Percentiles rank a stretch among this genome's conserved stretches.
Evolutionary conservation across 1,284 basidiomycete species (phyloP).

Genomic region (Leccinum colubrinum): DNA sequence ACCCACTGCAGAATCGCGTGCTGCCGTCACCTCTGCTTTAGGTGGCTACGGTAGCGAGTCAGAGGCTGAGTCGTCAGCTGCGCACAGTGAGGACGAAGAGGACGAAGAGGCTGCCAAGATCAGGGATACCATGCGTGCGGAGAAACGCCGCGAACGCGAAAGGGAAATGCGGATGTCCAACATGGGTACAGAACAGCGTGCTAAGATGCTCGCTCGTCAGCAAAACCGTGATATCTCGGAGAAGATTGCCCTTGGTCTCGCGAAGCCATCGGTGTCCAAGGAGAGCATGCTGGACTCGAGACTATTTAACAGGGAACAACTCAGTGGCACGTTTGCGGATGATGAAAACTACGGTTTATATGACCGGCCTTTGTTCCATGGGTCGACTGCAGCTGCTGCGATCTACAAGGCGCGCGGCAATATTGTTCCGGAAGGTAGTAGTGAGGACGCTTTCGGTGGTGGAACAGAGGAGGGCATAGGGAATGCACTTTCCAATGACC

Average conservation of each 20-base stretch:
- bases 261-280: constrained; percentile 94
- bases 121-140: constrained; percentile 87
- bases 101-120: constrained; percentile 87
- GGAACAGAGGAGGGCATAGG: constrained; percentile 94
- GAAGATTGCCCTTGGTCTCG: constrained; percentile 96
- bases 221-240: constrained; percentile 99
- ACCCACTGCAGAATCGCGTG: constrained; percentile 56
- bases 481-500: constrained; percentile 88
- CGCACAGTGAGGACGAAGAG: constrained; percentile 48
- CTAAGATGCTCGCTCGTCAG: constrained; percentile 92
- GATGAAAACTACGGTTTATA: constrained; percentile 94
- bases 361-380: constrained; percentile 94
- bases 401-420: constrained; percentile 95
- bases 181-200: constrained; percentile 96
- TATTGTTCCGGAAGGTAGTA: constrained; percentile 64
- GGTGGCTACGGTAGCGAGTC: constrained; percentile 85
- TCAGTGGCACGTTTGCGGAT: constrained; percentile 81
- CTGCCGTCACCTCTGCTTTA: constrained; percentile 73
- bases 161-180: constrained; percentile 98
- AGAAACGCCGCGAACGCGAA: constrained; percentile 93
- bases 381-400: constrained; percentile 90
- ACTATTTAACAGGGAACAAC: constrained; percentile 94
- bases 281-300: constrained; percentile 97
- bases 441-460: constrained; percentile 89
- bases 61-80: constrained; percentile 49